These are phyloP conservation scores for Melanogaster broomeanus DNA, from an alignment of 768 basidiomycete genomes.

Conservation along the genomic window DNA sequence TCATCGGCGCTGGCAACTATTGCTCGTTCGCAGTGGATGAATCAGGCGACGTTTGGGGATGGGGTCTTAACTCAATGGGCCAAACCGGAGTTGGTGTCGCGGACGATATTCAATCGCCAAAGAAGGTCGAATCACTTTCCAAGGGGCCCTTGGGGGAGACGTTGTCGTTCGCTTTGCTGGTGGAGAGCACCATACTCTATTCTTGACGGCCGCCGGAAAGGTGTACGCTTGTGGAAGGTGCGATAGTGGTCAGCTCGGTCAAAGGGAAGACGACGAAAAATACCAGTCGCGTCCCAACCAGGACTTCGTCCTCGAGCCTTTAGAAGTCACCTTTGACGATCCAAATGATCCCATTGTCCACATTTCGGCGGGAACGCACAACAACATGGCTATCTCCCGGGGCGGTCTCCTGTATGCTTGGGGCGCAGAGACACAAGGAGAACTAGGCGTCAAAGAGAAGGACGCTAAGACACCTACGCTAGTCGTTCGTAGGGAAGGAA, in stretches of 20 bases:
- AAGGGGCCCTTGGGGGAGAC: slow-evolving; percentile 59
- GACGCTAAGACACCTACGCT: slow-evolving; percentile 64
- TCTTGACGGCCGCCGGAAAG: slow-evolving; percentile 79
- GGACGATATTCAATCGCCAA: slow-evolving; percentile 62
- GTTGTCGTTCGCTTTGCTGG: slow-evolving; percentile 72
- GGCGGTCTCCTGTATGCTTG: slow-evolving; percentile 73
- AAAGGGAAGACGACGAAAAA: slow-evolving; percentile 66
- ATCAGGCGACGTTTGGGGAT: slow-evolving; percentile 83
- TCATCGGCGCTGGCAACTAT: slow-evolving; percentile 78
- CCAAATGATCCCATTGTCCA: slow-evolving; percentile 62
- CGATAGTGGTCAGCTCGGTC: slow-evolving; percentile 83
- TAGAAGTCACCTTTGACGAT: slow-evolving; percentile 65
- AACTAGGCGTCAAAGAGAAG: slow-evolving; percentile 65
- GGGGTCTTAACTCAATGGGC: slow-evolving; percentile 94
- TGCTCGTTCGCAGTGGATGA: slow-evolving; percentile 92
- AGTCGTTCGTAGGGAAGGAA: slow-evolving; percentile 72
- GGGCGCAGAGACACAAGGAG: slow-evolving; percentile 79
- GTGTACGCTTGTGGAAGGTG: slow-evolving; percentile 87
- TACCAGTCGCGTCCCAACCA: slow-evolving; percentile 53
- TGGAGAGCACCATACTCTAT: slow-evolving; percentile 89
- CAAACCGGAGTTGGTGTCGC: slow-evolving; percentile 65
- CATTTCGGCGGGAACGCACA: slow-evolving; percentile 70
- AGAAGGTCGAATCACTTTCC: slow-evolving; percentile 63
- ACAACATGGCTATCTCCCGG: slow-evolving; percentile 68
- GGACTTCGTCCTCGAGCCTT: slow-evolving; percentile 68